Conservation (phyloP, 225 moss, liverwort and hornwort genomes). For the Takakia lepidozioides region DNA sequence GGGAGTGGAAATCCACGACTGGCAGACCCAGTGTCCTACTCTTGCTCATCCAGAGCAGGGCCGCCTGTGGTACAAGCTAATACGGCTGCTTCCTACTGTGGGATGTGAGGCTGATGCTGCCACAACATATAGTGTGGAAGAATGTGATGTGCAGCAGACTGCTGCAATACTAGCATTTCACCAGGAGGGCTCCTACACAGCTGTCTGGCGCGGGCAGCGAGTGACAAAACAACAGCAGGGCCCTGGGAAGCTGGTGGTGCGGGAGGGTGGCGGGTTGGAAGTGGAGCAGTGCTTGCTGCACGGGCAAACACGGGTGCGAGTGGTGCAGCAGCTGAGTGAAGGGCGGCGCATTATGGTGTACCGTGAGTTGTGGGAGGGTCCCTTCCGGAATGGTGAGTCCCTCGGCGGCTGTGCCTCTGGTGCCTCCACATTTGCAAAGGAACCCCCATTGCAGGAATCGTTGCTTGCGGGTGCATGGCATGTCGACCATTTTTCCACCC, state of each 20-base stretch:
- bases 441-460: constrained; percentile 10
- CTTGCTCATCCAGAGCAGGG: constrained; percentile 34
- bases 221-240: constrained; percentile 41
- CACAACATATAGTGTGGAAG: constrained; percentile 47
- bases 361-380: constrained; percentile 76
- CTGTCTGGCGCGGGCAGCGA: constrained; percentile 69
- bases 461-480: constrained; percentile 50
- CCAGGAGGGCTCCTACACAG: constrained; percentile 61
- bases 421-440: constrained; percentile 57
- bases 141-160: constrained; percentile 14
- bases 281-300: constrained; percentile 85
- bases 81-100: constrained; percentile 68
- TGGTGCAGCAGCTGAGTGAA: constrained; percentile 43
- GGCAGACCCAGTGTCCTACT: constrained; percentile 88
- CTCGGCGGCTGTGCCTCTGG: constrained; percentile 68
- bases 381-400: constrained; percentile 87
- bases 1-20: constrained; percentile 58
- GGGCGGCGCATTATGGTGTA: constrained; percentile 44
- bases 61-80: constrained; percentile 49
- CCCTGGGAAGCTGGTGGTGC: constrained; percentile 45
- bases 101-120: constrained; percentile 96
- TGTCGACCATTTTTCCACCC: constrained; percentile 22
- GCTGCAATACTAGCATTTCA: constrained; percentile 58
- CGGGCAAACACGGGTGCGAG: constrained; percentile 45
- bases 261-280: constrained; percentile 62